Evolutionary conservation across 345 rosid species (phyloP).

Genomic region (Camelina neglecta): DNA sequence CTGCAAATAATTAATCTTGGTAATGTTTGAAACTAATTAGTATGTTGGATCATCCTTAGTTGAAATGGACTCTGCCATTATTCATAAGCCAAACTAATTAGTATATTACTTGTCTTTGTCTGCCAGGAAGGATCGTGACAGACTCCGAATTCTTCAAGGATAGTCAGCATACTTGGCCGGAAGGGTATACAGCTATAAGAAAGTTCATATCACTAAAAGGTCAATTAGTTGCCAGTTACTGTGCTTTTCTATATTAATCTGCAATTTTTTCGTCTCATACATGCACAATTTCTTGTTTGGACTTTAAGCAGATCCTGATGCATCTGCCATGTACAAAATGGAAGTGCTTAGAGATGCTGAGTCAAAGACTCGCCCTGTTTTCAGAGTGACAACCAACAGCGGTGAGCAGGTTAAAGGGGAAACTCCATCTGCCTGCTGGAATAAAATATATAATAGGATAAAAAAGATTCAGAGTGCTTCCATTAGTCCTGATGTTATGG

Average conservation of each 20-base stretch:
- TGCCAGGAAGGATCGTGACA: conserved; percentile 85
- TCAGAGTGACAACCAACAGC: conserved; percentile 75
- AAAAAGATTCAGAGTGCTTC: conserved; percentile 51
- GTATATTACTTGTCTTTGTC: conserved; percentile 23
- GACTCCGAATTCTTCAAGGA: conserved; percentile 83
- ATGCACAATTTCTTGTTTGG: conserved; percentile 26
- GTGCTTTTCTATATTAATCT: conserved; percentile 9
- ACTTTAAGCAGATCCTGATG: conserved; percentile 66
- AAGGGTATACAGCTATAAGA: conserved; percentile 89
- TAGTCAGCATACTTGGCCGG: conserved; percentile 84
- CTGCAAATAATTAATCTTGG: conserved; percentile 86
- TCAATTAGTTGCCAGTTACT: conserved; percentile 28
- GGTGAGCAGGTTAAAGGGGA: conserved; percentile 95
- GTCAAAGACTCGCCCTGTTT: conserved; percentile 78
- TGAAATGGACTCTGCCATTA: conserved; percentile 29
- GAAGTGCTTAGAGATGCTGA: conserved; percentile 91
- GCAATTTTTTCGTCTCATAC: conserved; percentile 23
- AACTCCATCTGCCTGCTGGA: conserved; percentile 91
- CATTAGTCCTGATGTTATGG: conserved; percentile 51
- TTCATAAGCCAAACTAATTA: conserved; percentile 15
- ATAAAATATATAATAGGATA: conserved; percentile 68
- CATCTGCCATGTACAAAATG: conserved; percentile 79
- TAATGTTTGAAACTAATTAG: conserved; percentile 46
- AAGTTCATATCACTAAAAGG: conserved; percentile 80
- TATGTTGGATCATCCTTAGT: conserved; percentile 22